Conservation (phyloP, 371 early-diverging fungal species). For the Mucor circinelloides region DNA sequence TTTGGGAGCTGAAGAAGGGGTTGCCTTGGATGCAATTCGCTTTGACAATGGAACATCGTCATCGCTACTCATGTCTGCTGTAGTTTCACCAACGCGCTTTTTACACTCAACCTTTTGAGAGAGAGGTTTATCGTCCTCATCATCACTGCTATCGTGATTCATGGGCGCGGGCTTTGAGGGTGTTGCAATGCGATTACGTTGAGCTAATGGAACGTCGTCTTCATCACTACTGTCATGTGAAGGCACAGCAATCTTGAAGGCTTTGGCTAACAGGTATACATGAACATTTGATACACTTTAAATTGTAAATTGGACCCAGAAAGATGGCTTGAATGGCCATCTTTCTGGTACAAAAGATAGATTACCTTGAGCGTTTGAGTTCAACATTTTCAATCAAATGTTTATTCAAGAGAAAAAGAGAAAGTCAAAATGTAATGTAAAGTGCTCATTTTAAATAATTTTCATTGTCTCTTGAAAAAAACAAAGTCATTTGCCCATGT, state of each 20-base stretch:
- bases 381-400: neutral
- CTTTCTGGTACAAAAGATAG: neutral
- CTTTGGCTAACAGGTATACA: neutral
- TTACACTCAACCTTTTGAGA: slow-evolving; percentile 28
- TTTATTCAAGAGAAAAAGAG: neutral
- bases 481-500: slow-evolving; percentile 5
- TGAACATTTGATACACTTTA: neutral
- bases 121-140: slow-evolving; percentile 46
- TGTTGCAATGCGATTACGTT: neutral
- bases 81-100: slow-evolving; percentile 6
- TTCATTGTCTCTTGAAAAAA: slow-evolving; percentile 2
- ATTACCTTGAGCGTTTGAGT: neutral
- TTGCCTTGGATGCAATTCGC: slow-evolving; percentile 1
- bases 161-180: neutral
- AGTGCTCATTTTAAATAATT: neutral
- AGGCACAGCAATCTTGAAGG: neutral
- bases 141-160: neutral
- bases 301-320: neutral
- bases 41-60: slow-evolving; percentile 44
- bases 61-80: slow-evolving; percentile 19
- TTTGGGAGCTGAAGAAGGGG: neutral
- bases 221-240: slow-evolving; percentile 8
- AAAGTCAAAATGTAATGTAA: neutral
- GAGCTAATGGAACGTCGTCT: slow-evolving; percentile 19
- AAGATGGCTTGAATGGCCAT: neutral